Base-by-base conservation (phyloP, 495 filamentous ascomycete species). In the Hyaloscypha variabilis region DNA sequence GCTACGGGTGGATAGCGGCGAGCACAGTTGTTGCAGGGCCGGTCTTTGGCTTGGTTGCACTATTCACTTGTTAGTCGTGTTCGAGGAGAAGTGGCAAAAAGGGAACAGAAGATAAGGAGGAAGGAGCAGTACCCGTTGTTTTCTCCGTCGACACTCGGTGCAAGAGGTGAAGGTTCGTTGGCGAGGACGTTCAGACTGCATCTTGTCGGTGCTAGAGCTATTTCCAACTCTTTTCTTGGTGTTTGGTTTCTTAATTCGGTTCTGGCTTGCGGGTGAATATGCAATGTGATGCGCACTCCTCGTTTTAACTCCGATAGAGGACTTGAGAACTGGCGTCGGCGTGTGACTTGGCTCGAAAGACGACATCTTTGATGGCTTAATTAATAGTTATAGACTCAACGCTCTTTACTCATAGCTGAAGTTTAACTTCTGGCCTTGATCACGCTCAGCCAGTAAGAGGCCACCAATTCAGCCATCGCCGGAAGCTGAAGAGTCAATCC, bases 21-120 rank as follows among this genome's bases (percentile, higher is more conserved):
- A 6, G 70, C 58, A 51, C 70, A 72, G 30, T 72, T 67, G 24
- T 63, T 68, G 53, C 70, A 72, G 2, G 70, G 70, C 2, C 67
- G 49, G 34, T 69, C 70, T 69, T 67, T 72, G n/a, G 67, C 64
- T 63, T 72, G 70, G 36, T 72, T 72, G 42, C 70, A 72, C 67
- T 72, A 23, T 34, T 23, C 60, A 23, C 1, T 31, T 39, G 30
- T 50, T 34, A 30, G 21, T 34, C 17, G 23, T 46, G 3, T 26
- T 28, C 49, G 51, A 29, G 23, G 17, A 42, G n/a, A 46, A 14
- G 4, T n/a, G 19, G n/a, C 14, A 14, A 51, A 30, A 11, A 34
- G 31, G 31, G 0, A 13, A 13, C 31, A 6, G 13, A n/a, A n/a
- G 13, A 34, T 34, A 34, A 13, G 31, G 31, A 34, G 1, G 2